Base-by-base conservation (phyloP, 2,329 filamentous ascomycete species). In the Trichoderma semiorbis region DNA sequence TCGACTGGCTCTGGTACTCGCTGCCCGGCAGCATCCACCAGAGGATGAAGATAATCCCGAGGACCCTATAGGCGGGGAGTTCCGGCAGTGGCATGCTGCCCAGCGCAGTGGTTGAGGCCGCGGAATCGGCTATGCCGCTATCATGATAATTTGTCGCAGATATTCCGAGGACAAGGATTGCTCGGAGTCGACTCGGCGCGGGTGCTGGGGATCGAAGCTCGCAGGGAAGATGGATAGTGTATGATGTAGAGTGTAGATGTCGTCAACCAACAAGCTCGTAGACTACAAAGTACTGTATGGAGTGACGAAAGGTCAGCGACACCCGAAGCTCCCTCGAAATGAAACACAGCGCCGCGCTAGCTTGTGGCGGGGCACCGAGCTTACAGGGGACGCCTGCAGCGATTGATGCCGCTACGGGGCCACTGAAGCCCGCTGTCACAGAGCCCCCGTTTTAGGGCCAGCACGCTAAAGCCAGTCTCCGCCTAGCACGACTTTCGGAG, bases 41-140 rank as follows among this genome's bases (percentile, higher is more conserved):
- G 71, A 83, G 75, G 80, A 86, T 76, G 69, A 81, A 76, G 43
- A 81, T 64, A 72, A 80, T 71, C 60, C 79, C 75, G 53, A 78
- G 70, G 32, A 81, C 69, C 24, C 73, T 79, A 16, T 75, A 79
- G 63, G 77, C 77, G 62, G 79, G 80, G 69, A 86, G 84, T 76
- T 84, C 85, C 69, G 81, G 79, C 72, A 80, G 83, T 75, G 85
- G 81, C 85, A 87, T 87, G 79, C 78, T 81, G 78, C 72, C 74
- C 73, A 72, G 66, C 55, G 67, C 55, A 66, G 71, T 58, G 28
- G 72, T 72, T 65, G 73, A 58, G 66, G 30, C 26, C 30, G 65
- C 72, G 21, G 69, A 26, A 43, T 66, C 61, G 61, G 34, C 70
- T 72, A 72, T 69, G 36, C 60, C 30, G 70, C 30, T 72, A 70